Conservation (phyloP, 176 grass and related monocot genomes). For the Oryza glaberrima region DNA sequence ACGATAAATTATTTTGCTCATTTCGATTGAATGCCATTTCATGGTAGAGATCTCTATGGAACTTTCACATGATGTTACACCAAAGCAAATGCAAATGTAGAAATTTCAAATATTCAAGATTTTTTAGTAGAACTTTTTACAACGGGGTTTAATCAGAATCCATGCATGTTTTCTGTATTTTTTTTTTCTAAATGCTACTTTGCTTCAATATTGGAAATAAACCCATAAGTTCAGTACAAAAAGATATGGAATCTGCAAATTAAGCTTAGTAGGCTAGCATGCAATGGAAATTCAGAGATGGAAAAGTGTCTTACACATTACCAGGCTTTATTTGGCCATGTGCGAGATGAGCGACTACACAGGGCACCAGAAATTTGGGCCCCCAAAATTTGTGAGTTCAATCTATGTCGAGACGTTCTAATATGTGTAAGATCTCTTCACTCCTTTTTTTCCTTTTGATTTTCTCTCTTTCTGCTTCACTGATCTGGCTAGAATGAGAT, state of each 20-base stretch:
- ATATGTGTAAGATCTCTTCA: too few relatives aligned
- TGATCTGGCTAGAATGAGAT: too few relatives aligned
- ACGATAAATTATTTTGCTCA: constrained; percentile 13
- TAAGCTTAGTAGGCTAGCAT: background rate
- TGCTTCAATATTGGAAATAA: background rate
- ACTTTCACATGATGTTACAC: background rate
- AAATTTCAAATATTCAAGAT: background rate
- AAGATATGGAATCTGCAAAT: background rate
- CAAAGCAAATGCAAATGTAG: background rate
- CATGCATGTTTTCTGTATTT: background rate
- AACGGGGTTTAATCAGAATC: background rate
- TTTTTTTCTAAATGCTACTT: background rate
- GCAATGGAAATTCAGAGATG: too few relatives aligned
- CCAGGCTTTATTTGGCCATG: too few relatives aligned
- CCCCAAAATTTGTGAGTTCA: too few relatives aligned
- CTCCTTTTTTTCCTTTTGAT: too few relatives aligned
- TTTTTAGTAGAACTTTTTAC: background rate
- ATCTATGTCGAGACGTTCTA: too few relatives aligned
- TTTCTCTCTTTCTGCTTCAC: too few relatives aligned
- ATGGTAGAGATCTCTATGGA: background rate
- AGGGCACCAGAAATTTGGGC: too few relatives aligned
- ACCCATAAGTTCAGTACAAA: background rate
- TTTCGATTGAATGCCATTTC: background rate
- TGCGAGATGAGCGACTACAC: too few relatives aligned
- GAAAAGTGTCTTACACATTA: too few relatives aligned